phyloP scores from a whole-genome alignment of 768 basidiomycete species.

The Rhodotorula paludigena region DNA sequence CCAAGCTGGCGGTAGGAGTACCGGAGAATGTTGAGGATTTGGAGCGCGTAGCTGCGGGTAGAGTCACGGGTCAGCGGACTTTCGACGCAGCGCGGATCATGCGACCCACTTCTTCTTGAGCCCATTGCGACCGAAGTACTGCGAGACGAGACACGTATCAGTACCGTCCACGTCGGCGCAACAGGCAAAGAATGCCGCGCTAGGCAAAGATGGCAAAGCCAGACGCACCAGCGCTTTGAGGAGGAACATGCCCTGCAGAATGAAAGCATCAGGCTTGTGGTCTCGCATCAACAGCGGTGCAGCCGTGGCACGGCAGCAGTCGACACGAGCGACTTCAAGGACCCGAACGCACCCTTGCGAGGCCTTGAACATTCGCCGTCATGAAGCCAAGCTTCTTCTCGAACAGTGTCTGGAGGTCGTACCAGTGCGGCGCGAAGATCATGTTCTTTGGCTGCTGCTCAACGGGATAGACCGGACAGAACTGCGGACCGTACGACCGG shows the following conservation, averaged over 20 bases:
- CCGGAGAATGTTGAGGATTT: slow-evolving; percentile 73
- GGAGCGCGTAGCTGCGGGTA: slow-evolving; percentile 57
- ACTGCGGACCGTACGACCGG: too few species aligned
- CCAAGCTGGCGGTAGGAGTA: slow-evolving; percentile 65
- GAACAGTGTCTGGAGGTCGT: slow-evolving; percentile 86
- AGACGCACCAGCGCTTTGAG: slow-evolving; percentile 27
- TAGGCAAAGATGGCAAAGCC: neutral
- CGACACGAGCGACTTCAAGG: neutral
- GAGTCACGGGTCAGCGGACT: too few species aligned
- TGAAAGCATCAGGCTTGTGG: neutral
- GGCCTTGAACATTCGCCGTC: slow-evolving; percentile 85
- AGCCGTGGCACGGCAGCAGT: too few species aligned
- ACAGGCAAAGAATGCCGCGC: neutral
- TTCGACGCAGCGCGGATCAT: neutral
- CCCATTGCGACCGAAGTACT: slow-evolving; percentile 39
- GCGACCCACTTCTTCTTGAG: slow-evolving; percentile 34
- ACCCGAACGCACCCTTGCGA: slow-evolving; percentile 62
- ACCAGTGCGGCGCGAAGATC: slow-evolving; percentile 76
- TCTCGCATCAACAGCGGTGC: too few species aligned
- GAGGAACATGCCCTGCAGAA: slow-evolving; percentile 32
- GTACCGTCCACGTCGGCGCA: neutral
- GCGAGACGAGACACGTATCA: neutral
- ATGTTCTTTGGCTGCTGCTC: slow-evolving; percentile 61
- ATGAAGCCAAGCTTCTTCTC: slow-evolving; percentile 74
- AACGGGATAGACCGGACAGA: slow-evolving; percentile 69